These are phyloP conservation scores for Citrus medica DNA, from an alignment of 345 rosid genomes.

Conservation along the genomic window DNA sequence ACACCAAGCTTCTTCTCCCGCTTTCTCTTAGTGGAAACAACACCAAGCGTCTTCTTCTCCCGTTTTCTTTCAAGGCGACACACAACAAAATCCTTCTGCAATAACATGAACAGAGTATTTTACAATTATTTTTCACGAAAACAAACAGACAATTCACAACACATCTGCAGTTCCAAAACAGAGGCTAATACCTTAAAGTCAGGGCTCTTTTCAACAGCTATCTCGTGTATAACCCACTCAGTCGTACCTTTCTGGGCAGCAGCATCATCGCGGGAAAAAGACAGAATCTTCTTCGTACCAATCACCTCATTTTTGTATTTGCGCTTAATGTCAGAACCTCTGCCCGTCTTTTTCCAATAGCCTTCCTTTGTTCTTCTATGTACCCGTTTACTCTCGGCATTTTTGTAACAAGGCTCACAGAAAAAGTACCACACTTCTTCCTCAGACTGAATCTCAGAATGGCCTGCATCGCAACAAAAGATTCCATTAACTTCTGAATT, in stretches of 20 bases:
- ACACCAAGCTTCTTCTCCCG: no score
- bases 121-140: neutral
- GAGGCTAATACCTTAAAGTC: neutral
- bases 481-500: no score
- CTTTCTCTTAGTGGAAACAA: no score
- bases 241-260: neutral
- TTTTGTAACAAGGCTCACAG: neutral
- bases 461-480: no score
- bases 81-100: conserved; percentile 3
- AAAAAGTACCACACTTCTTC: no score
- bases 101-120: neutral
- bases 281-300: conserved; percentile 42
- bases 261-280: no score
- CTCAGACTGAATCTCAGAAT: no score
- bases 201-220: neutral
- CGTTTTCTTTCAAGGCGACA: neutral
- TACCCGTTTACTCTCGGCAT: neutral
- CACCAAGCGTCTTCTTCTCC: no score
- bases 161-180: neutral
- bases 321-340: conserved; percentile 12
- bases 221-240: conserved; percentile 5
- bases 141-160: neutral
- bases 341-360: conserved; percentile 45
- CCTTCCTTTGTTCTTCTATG: conserved; percentile 34
- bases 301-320: conserved; percentile 12